A percentile compares a stretch with the other conserved stretches of the same genome.
Evolutionary conservation across 345 rosid genomes (phyloP).

Genomic region (Trapa incisa): DNA sequence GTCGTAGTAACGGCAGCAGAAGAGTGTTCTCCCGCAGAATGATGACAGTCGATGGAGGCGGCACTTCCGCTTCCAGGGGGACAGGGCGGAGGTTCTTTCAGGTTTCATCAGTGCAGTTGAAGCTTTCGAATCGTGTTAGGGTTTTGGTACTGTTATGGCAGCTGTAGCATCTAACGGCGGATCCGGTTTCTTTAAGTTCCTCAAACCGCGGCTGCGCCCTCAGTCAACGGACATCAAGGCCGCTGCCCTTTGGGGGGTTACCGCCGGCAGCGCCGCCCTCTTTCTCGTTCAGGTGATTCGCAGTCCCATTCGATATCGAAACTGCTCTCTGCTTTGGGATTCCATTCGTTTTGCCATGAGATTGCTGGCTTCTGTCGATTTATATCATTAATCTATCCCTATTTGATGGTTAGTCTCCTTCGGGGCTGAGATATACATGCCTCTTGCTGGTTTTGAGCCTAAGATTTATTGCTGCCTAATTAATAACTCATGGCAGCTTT

Average conservation of each 20-base stretch:
- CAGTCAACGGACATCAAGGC: conserved; percentile 55
- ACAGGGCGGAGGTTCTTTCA: not conserved
- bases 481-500: not conserved
- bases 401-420: not conserved
- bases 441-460: too few relatives aligned
- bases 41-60: not conserved
- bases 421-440: not conserved
- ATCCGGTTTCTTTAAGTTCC: conserved; percentile 37
- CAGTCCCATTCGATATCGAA: conserved; percentile 1
- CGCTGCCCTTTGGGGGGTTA: conserved; percentile 78
- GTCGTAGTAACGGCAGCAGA: not conserved
- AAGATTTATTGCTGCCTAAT: too few relatives aligned
- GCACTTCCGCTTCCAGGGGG: too few relatives aligned
- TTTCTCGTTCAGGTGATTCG: conserved; percentile 58
- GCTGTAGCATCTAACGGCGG: conserved; percentile 7
- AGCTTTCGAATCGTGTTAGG: not conserved
- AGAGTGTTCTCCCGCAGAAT: not conserved
- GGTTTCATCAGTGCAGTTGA: not conserved
- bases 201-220: conserved; percentile 36
- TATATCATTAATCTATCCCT: not conserved
- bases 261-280: conserved; percentile 57
- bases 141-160: conserved; percentile 10
- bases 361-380: not conserved
- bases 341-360: not conserved
- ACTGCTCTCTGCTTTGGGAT: not conserved